Percentiles rank a stretch among this genome's conserved stretches.
Conservation (phyloP, 768 basidiomycete species). For the Postia placenta region DNA sequence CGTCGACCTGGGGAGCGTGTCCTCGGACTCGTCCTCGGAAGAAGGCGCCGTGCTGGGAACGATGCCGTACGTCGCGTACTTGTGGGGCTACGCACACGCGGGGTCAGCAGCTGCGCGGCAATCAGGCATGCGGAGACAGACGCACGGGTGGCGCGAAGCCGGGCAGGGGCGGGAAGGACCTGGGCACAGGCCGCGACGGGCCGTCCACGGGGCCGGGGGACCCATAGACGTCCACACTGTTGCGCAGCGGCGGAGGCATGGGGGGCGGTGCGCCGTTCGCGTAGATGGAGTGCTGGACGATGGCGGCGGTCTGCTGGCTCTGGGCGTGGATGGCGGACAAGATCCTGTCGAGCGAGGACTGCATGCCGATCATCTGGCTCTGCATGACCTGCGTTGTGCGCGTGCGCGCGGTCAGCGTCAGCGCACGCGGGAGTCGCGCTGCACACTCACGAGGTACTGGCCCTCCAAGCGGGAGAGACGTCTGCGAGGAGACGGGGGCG, state of each 20-base stretch:
- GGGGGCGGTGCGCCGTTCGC: constrained; percentile 8
- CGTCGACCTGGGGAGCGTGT: constrained; percentile 75
- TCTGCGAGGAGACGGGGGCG: constrained; percentile 41
- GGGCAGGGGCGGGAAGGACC: constrained; percentile 77
- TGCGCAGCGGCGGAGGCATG: constrained; percentile 13
- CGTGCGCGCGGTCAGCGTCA: constrained; percentile 4
- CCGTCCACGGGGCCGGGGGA: constrained; percentile 25
- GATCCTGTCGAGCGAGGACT: constrained; percentile 82
- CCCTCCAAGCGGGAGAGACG: constrained; percentile 81
- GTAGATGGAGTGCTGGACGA: constrained; percentile 22
- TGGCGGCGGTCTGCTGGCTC: constrained; percentile 24
- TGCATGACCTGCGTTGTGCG: constrained; percentile 66
- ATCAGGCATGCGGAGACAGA: constrained; percentile 12
- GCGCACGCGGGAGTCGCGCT: constrained; percentile 1
- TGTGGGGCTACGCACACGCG: constrained; percentile 63
- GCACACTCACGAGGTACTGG: constrained; percentile 61
- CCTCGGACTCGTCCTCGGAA: constrained; percentile 89
- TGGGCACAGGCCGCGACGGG: constrained; percentile 18
- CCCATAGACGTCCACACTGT: constrained; percentile 24
- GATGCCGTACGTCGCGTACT: constrained; percentile 89
- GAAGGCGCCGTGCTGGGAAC: constrained; percentile 78
- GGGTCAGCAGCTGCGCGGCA: constrained; percentile 14
- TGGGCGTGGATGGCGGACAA: constrained; percentile 55
- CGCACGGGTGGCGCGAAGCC: constrained; percentile 87
- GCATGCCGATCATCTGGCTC: constrained; percentile 93